These are phyloP conservation scores for Lyophyllum semitale DNA, from an alignment of 768 basidiomycete genomes.

Conservation along the genomic window DNA sequence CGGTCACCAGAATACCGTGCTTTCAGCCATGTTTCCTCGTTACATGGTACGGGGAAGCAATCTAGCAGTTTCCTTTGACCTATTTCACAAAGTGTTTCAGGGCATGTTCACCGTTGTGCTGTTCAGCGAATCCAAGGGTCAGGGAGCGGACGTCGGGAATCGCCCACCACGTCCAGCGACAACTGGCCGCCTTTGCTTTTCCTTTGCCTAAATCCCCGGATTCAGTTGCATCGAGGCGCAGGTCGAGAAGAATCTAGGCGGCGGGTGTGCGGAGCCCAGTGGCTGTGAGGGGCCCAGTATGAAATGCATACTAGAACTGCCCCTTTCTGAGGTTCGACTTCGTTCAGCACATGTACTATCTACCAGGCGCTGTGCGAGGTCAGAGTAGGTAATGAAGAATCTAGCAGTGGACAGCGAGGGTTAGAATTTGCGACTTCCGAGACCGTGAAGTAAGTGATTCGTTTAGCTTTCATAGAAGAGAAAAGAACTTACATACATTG, in stretches of 20 bases:
- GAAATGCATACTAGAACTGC: no score
- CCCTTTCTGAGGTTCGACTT: no score
- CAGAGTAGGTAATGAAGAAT: no score
- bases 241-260: not conserved
- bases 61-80: not conserved
- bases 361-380: no score
- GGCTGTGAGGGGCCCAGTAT: no score
- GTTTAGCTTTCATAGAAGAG: no score
- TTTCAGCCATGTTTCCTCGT: not conserved
- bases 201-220: not conserved
- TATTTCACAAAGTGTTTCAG: not conserved
- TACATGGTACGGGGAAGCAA: not conserved
- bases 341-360: no score
- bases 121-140: not conserved
- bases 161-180: not conserved
- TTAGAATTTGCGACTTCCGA: no score
- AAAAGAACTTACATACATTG: no score
- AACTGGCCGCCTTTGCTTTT: not conserved
- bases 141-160: not conserved
- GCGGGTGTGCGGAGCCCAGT: no score
- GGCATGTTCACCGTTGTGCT: not conserved
- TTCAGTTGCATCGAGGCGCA: not conserved
- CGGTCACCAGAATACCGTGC: not conserved
- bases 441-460: no score
- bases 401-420: no score